Base-by-base conservation (phyloP, 192 early-diverging fungal species). In the Dissophora globulifera region DNA sequence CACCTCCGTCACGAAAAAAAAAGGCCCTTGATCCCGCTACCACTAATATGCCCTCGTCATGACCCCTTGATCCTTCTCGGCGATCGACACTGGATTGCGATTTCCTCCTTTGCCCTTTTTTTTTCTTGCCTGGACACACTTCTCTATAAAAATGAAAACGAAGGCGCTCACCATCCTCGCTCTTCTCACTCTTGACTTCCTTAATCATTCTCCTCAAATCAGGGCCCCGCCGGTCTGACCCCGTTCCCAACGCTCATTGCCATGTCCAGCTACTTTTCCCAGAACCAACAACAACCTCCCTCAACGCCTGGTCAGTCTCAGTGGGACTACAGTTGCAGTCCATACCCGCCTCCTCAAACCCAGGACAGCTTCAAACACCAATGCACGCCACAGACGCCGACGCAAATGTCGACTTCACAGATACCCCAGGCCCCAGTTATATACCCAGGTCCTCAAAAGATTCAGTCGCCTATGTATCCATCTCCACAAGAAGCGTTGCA, bases 181-280 rank as follows among this genome's bases (percentile, higher is more conserved):
- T n/a, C n/a, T n/a, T n/a, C n/a, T n/a, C n/a, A n/a, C n/a, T n/a
- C n/a, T n/a, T n/a, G n/a, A n/a, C n/a, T n/a, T n/a, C n/a, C n/a
- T 38, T 38, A 9, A 13, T 38, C 22, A 10, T 22, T 0, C 20
- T 17, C 4, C 0, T 57, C 30, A 9, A 6, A 42, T 32, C 20
- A 74, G 71, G 72, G 72, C 19, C 72, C 72, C 15, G 72, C 63
- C 22, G 72, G 72, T 33, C 72, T 67, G 41, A 76, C 72, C 20
- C 72, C 72, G 4, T 76, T 76, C 38, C 72, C 72, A 35, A 49
- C 64, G 1, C 45, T 67, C 19, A 35, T 76, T 13, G 58, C 63
- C 45, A 67, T 67, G 72, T 40, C 57, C 10, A 40, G 72, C 0
- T 76, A 76, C 23, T 76, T 76, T 52, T 58, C 62, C 43, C 72